Base-by-base conservation (phyloP, 2,329 filamentous ascomycete species). In the Penicillium sp. region DNA sequence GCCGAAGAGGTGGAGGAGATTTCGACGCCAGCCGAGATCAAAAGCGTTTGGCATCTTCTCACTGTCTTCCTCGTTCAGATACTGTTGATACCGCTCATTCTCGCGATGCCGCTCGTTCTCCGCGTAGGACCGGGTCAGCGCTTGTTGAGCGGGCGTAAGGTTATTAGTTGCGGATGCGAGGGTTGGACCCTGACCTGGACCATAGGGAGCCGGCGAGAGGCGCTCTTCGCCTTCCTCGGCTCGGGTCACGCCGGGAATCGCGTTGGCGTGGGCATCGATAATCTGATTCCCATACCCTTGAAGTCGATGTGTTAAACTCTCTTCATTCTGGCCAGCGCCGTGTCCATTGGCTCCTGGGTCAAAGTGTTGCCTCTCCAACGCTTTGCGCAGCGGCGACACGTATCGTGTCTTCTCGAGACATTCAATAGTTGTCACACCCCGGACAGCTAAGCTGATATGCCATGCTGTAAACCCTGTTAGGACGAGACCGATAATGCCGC, bases 371-470 rank as follows among this genome's bases (percentile, higher is more conserved):
- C 84, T 79, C 68, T 90, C 86, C 68, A 93, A 83, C 45, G 83
- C 83, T 68, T 86, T 86, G 52, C 88, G 84, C 56, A 96, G 72
- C 0, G 91, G 91, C 9, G 89, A 91, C 7, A 96, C 83, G 74
- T 99, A 99, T 51, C 94, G 85, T 2, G 93, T 97, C 79, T 94
- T 97, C 75, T 99, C 94, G 55, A 99, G 79, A 66, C 89, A 96
- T 73, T 99, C 94, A 55, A 99, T 97, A 3, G 94, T 99, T 1
- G 94, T 99, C 74, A 95, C 87, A 3, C 91, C 91, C 23, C 84
- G 83, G 50, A 83, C 77, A 1, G 91, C 90, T 1, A 99, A 82
- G 71, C 89, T 85, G 52, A 97, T 82, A 78, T 99, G 94, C 92
- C 94, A 99, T 1, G 78, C 83, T 0, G 92, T 96, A 69, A 99